A percentile compares a stretch with the other conserved stretches of the same genome.
Conservation (phyloP, 495 filamentous ascomycete species). For the Talaromyces proteolyticus region DNA sequence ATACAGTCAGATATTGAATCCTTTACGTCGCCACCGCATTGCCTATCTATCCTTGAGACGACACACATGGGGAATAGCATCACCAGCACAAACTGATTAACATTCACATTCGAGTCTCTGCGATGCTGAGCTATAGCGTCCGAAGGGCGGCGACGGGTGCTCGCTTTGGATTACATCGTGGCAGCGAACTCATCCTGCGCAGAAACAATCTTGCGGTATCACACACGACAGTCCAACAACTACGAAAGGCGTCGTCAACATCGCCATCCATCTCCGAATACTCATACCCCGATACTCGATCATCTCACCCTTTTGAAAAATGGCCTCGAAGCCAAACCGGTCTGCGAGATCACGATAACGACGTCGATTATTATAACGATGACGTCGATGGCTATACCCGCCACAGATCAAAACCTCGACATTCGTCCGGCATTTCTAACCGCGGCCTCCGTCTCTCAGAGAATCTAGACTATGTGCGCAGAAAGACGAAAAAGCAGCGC, state of each 20-base stretch:
- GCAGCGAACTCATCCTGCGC: not conserved
- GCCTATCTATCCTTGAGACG: too few species aligned
- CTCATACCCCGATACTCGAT: too few species aligned
- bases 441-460: constrained; percentile 1
- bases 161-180: not conserved
- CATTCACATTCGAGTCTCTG: not conserved
- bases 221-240: not conserved
- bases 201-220: not conserved
- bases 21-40: too few species aligned
- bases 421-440: not conserved
- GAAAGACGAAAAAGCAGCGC: not conserved
- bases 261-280: too few species aligned
- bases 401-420: too few species aligned
- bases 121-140: constrained; percentile 3
- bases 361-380: too few species aligned
- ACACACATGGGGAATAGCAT: too few species aligned
- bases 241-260: not conserved
- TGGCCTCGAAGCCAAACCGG: too few species aligned
- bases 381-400: too few species aligned
- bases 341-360: too few species aligned
- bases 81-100: not conserved
- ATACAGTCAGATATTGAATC: too few species aligned
- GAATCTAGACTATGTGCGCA: not conserved
- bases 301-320: too few species aligned
- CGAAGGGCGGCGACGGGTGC: not conserved